These are phyloP conservation scores for Guillardia theta DNA, from an alignment of 78 protist genomes.

Conservation along the genomic window DNA sequence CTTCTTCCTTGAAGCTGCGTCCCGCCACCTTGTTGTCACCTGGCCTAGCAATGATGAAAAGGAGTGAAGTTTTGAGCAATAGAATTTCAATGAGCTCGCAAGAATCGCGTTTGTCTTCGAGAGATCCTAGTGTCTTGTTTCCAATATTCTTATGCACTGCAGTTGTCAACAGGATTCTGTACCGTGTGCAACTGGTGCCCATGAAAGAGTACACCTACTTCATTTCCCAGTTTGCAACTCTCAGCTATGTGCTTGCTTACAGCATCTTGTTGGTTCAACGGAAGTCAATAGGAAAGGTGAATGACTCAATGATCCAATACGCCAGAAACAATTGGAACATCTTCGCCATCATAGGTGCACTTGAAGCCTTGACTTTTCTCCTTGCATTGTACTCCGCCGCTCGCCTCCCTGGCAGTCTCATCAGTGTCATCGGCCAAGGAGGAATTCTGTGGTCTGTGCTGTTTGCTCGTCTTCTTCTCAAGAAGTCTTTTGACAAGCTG, in stretches of 20 bases:
- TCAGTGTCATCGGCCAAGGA: not conserved
- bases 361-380: not conserved
- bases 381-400: not conserved
- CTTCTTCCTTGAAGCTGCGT: too few relatives aligned
- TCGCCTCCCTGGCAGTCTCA: not conserved
- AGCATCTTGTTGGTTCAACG: not conserved
- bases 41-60: too few relatives aligned
- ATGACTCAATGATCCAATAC: not conserved
- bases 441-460: not conserved
- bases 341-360: not conserved
- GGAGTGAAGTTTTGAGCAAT: too few relatives aligned
- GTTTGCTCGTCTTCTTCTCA: not conserved
- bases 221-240: not conserved
- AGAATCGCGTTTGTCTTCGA: too few relatives aligned
- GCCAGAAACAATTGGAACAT: not conserved
- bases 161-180: not conserved
- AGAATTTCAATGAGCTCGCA: too few relatives aligned
- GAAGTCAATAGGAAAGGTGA: not conserved
- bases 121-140: too few relatives aligned
- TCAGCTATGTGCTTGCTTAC: not conserved
- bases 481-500: not conserved
- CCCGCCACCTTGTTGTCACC: too few relatives aligned
- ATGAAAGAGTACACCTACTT: not conserved
- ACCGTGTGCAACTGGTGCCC: not conserved
- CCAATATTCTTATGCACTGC: not conserved